Evolutionary conservation across 2,329 filamentous ascomycete genomes (phyloP), one percentile per base, ranked within the genome.

Genomic region (Fonsecaea erecta): DNA sequence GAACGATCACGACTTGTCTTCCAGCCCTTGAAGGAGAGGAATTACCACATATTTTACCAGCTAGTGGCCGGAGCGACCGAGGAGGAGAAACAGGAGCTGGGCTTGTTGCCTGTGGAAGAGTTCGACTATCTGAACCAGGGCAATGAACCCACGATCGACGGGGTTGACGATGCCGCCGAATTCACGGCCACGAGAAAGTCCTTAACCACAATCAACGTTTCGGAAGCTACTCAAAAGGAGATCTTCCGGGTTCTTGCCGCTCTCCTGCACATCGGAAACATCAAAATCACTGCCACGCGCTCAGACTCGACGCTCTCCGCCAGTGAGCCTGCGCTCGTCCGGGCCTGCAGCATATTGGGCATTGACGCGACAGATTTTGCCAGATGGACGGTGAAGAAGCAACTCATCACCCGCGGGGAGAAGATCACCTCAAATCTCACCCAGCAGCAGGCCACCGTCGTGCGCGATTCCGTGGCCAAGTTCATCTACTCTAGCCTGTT

Each of bases 31-130:
- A 98, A 97, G 81, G 95, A 99, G 82, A 87, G 95, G 71, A 99
- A 99, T 78, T 99, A 99, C 80, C 95, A 99, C 79, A 94, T 99
- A 74, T 99, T 99, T 81, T 99, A 99, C 79, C 95, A 99, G 78
- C 85, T 99, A 58, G 89, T 97, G 52, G 93, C 93, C 56, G 95
- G 96, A 76, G 91, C 93, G n/a, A 88, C 91, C 1, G 91, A 96
- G 34, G 84, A 87, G 68, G 90, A 97, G 79, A 89, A 88, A 56
- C 86, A 94, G 75, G 89, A 94, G 71, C 85, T 97, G 65, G 87
- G 88, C 51, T 81, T 99, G 67, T 80, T 93, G 52, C 86, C 93
- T 0, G 86, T 96, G 52, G 93, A 98, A 75, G 89, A 97, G 73
- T 99, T 95, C 73, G 92, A 96, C 75, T 99, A 97, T 77, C 84